Base-by-base conservation (phyloP, 257 asterid genomes). In the Lavandula angustifolia region DNA sequence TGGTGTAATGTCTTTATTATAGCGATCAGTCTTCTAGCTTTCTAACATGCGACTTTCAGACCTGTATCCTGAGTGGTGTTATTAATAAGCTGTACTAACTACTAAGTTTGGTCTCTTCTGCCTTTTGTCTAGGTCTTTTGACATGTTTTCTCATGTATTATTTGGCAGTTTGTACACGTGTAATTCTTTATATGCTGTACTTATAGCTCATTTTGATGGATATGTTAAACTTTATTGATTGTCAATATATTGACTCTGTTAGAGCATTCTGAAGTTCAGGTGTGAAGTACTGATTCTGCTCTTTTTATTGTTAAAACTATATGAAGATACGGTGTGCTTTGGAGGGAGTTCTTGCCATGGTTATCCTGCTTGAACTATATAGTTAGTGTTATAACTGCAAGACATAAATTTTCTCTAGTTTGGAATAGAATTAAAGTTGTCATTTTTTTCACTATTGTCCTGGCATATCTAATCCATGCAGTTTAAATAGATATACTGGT, bases 331-430 rank as follows among this genome's bases (percentile, higher is more conserved):
- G 3, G 38, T 1, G 35, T 54, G 41, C 14, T 46, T 34, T 34
- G 42, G 51, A 34, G 49, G 38, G 54, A 56, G 35, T 11, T 22
- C 11, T 29, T 42, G 13, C 29, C 64, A 32, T 61, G 46, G 31
- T 50, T 64, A 40, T 50, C 31, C 64, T 67, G 7, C 37, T 67
- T 56, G 7, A 12, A 14, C 52, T 43, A n/a, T 60, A 27, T 59
- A 48, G 62, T 18, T 49, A 29, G 46, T 38, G 54, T 40, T 51
- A 29, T 42, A 60, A 60, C n/a, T 60, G 48, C 56, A 51, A 34
- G 29, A 12, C 22, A 46, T 46, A 61, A 61, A 35, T 11, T 18
- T 37, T n/a, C 38, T 7, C 13, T 49, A 48, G 60, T 55, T 66
- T 33, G 47, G 27, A 18, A 42, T 58, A 11, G 0, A 18, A 60